Evolutionary conservation across 129 eudicot genomes (phyloP), one percentile per base, ranked within the genome.

Genomic region (Saussurea involucrata): DNA sequence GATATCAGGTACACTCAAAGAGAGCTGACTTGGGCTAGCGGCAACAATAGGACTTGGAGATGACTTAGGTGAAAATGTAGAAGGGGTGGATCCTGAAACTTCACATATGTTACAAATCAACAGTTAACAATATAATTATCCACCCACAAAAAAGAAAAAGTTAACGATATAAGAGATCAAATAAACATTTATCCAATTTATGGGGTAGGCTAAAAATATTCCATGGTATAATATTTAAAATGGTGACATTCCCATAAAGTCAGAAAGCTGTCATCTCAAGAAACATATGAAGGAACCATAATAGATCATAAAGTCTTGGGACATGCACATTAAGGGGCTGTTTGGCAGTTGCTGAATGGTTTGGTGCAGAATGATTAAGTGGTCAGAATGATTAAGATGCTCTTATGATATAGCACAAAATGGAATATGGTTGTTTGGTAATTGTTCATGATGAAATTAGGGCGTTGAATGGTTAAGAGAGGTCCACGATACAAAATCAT

Each of bases 41-140:
- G 98, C 97, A 70, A 72, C 74, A 11, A 78, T 78, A 4, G 97
- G 86, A 78, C 79, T 87, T 72, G 97, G 93, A 64, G 96, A 81
- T 42, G 85, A 80, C 80, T 71, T 73, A 2, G 94, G 92, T 69
- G 94, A 74, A 78, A 63, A 58, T 78, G 76, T 20, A 75, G 89
- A 69, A 1, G 83, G 74, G 10, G 86, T 22, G 15, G 81, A 73
- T 69, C 76, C 96, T 83, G 78, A 82, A 75, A 82, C 74, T 69
- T 75, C 55, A 67, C 68, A 25, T 31, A 31, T 29, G 24, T 10
- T 34, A 55, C 36, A 21, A 53, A 77, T 77, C 42, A 58, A 33
- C 60, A 32, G 68, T 24, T 28, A 44, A 60, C 69, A 24, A 13
- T 10, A 24, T 8, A 71, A 18, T 40, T 25, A 25, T 37, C n/a